A percentile compares a stretch with the other conserved stretches of the same genome.
Evolutionary conservation across 352 stramenopile species (phyloP).

Genomic region (Phytophthora sp.): DNA sequence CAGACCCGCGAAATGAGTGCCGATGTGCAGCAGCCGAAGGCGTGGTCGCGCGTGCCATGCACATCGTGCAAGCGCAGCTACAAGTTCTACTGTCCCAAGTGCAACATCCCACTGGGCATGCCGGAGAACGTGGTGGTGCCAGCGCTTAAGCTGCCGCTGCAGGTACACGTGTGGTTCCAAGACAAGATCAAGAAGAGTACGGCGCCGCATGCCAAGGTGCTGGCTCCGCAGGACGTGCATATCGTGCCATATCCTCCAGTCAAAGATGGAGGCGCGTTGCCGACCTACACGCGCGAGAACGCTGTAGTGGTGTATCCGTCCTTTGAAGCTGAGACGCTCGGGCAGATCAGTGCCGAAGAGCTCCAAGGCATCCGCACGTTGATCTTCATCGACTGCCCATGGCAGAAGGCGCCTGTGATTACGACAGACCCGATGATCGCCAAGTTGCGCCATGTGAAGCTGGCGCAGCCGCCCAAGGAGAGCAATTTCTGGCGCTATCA

Average conservation of each 20-base stretch:
- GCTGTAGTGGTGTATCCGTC: slow-evolving; percentile 86
- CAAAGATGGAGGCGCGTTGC: slow-evolving; percentile 32
- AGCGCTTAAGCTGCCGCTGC: slow-evolving; percentile 64
- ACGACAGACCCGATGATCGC: slow-evolving; percentile 59
- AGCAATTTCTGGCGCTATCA: slow-evolving; percentile 92
- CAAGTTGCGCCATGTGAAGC: slow-evolving; percentile 76
- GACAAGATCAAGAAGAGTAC: slow-evolving; percentile 92
- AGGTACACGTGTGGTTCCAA: slow-evolving; percentile 87
- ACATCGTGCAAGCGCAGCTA: slow-evolving; percentile 77
- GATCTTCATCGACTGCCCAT: slow-evolving; percentile 89
- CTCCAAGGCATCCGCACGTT: slow-evolving; percentile 66
- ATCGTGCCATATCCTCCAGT: slow-evolving; percentile 61
- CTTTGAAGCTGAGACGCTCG: slow-evolving; percentile 68
- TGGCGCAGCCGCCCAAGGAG: slow-evolving; percentile 73
- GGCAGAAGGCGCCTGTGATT: slow-evolving; percentile 87
- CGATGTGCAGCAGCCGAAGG: slow-evolving; percentile 21
- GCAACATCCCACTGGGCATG: slow-evolving; percentile 66
- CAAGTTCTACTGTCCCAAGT: slow-evolving; percentile 89
- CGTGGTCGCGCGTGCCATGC: slow-evolving; percentile 67
- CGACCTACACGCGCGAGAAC: slow-evolving; percentile 64
- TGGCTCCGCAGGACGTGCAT: slow-evolving; percentile 72
- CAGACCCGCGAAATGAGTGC: slow-evolving; percentile 8
- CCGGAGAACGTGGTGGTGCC: slow-evolving; percentile 59
- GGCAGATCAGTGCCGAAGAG: slow-evolving; percentile 60
- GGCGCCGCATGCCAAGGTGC: slow-evolving; percentile 82